Conservation (phyloP, 768 basidiomycete species). For the Zangia roseola region DNA sequence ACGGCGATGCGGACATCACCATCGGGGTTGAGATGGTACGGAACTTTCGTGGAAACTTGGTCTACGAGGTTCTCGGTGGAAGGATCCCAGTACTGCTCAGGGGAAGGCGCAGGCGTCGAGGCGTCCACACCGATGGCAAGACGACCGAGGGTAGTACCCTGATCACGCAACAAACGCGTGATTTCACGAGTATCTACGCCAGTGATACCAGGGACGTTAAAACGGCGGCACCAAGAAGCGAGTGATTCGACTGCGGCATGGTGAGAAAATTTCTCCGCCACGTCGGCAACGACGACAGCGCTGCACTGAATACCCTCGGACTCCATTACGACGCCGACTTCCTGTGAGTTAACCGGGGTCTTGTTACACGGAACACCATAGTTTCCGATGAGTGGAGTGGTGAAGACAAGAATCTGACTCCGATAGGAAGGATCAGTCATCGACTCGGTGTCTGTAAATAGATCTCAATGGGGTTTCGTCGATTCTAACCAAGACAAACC, state of each 20-base stretch:
- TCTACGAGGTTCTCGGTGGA: conserved; percentile 90
- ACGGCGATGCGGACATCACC: conserved; percentile 93
- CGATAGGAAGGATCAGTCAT: conserved; percentile 99
- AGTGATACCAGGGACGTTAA: conserved; percentile 89
- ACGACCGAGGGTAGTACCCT: conserved; percentile 94
- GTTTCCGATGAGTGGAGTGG: conserved; percentile 96
- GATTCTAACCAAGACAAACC: conserved; percentile 29
- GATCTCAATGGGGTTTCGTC: conserved; percentile 9
- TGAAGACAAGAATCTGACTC: conserved; percentile 97
- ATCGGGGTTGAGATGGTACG: conserved; percentile 81
- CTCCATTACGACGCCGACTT: conserved; percentile 88
- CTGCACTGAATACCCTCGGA: conserved; percentile 88
- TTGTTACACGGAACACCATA: conserved; percentile 91
- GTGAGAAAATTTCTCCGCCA: conserved; percentile 94
- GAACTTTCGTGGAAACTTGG: conserved; percentile 82
- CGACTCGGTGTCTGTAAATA: conserved; percentile 86
- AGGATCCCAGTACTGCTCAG: conserved; percentile 91
- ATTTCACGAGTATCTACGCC: conserved; percentile 98
- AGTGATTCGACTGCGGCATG: conserved; percentile 92
- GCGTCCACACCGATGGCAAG: conserved; percentile 80
- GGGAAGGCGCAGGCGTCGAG: conserved; percentile 53
- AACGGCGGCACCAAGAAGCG: conserved; percentile 87
- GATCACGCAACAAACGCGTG: conserved; percentile 89
- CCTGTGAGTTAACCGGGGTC: conserved; percentile 65
- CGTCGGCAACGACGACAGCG: conserved; percentile 90